Evolutionary conservation across 371 early-diverging fungal genomes (phyloP).

Genomic region (Mucor plumbeus): DNA sequence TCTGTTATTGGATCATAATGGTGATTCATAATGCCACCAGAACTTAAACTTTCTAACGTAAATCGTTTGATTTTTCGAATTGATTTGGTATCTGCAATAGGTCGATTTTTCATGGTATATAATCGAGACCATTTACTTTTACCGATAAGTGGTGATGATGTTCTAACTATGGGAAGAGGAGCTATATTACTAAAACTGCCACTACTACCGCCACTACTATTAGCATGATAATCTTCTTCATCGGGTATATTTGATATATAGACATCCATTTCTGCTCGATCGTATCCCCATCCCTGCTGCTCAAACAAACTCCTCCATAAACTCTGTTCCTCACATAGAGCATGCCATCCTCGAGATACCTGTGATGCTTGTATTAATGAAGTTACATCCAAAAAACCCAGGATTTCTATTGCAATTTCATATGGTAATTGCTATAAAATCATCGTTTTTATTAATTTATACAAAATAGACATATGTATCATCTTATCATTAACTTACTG

Average conservation of each 20-base stretch:
- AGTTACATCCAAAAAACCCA: constrained; percentile 55
- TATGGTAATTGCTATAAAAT: constrained; percentile 52
- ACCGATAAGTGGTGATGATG: constrained; percentile 65
- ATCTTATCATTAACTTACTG: not conserved
- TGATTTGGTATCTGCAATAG: not conserved
- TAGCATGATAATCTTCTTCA: constrained; percentile 11
- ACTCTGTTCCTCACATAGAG: constrained; percentile 58
- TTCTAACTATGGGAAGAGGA: constrained; percentile 18
- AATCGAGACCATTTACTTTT: constrained; percentile 56
- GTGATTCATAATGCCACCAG: constrained; percentile 44
- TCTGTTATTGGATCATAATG: constrained; percentile 38
- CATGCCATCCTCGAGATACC: constrained; percentile 70
- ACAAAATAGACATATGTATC: not conserved
- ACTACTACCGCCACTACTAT: not conserved
- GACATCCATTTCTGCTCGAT: constrained; percentile 50
- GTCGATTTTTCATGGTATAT: constrained; percentile 16
- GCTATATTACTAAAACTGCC: not conserved
- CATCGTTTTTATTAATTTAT: not conserved
- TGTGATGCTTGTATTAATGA: constrained; percentile 54
- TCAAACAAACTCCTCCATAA: constrained; percentile 70
- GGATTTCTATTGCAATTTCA: constrained; percentile 66
- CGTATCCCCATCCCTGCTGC: constrained; percentile 56
- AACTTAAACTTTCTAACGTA: not conserved
- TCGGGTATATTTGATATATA: constrained; percentile 39
- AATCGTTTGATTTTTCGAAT: constrained; percentile 6